Evolutionary conservation across 164 flowering plant genomes (phyloP).

Genomic region (Hamamelis virginiana): DNA sequence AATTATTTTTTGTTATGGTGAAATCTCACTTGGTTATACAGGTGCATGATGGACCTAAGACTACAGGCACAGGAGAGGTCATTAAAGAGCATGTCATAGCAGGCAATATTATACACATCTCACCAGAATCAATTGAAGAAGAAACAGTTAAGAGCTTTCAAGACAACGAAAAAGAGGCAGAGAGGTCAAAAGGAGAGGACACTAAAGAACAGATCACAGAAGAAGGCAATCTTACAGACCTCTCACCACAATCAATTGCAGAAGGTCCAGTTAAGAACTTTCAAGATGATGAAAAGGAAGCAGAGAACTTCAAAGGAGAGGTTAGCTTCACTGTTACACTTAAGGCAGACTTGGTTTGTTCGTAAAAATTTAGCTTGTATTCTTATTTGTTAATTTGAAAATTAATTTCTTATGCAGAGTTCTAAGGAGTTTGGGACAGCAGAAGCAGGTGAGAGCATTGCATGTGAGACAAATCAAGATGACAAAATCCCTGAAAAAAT

Average conservation of each 20-base stretch:
- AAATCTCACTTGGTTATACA: not conserved
- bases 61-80: not conserved
- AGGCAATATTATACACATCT: not conserved
- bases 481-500: constrained; percentile 6
- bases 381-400: not conserved
- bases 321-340: constrained; percentile 5
- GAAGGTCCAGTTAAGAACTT: constrained; percentile 7
- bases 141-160: constrained; percentile 7
- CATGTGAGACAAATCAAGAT: constrained; percentile 2
- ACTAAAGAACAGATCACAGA: not conserved
- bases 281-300: constrained; percentile 1
- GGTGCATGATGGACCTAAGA: constrained; percentile 1
- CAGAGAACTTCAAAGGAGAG: constrained; percentile 18
- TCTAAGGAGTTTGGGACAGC: constrained; percentile 1
- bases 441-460: constrained; percentile 1
- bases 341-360: not conserved
- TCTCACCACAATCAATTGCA: not conserved
- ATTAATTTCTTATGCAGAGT: constrained; percentile 5
- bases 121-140: constrained; percentile 10
- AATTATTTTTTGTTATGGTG: not conserved
- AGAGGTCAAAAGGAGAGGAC: constrained; percentile 7
- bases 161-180: not conserved
- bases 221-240: constrained; percentile 1
- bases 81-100: not conserved
- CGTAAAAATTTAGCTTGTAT: not conserved